Conservation (phyloP, 495 filamentous ascomycete genomes). For the Daldinia caldariorum region DNA sequence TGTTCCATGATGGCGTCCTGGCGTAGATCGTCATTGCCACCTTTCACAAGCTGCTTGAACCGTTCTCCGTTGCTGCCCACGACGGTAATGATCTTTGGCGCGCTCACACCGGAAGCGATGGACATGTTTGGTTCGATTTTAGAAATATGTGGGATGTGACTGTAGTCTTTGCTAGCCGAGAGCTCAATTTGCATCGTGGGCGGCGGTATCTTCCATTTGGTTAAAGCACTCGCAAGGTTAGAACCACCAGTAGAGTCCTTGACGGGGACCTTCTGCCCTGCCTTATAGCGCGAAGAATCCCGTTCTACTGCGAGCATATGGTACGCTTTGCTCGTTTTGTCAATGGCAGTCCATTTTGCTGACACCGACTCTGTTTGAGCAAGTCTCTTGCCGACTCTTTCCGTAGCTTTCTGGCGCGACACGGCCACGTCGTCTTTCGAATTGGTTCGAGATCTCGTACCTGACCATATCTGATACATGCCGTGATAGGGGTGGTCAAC, state of each 20-base stretch:
- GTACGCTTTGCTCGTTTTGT: constrained; percentile 77
- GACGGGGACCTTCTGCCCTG: constrained; percentile 70
- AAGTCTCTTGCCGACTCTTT: constrained; percentile 69
- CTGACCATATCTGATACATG: constrained; percentile 93
- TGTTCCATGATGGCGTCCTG: constrained; percentile 99
- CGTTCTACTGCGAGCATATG: constrained; percentile 75
- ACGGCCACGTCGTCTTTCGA: constrained; percentile 76
- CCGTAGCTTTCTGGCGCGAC: constrained; percentile 77
- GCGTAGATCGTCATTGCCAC: constrained; percentile 93
- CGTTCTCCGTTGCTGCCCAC: constrained; percentile 75
- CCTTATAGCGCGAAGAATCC: constrained; percentile 65
- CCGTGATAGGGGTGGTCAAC: constrained; percentile 93
- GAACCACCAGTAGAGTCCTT: constrained; percentile 66
- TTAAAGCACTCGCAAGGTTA: constrained; percentile 65
- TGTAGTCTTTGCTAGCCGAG: constrained; percentile 78
- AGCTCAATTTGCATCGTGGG: constrained; percentile 88
- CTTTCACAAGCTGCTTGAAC: constrained; percentile 93
- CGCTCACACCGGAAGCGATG: constrained; percentile 89
- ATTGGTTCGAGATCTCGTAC: constrained; percentile 69
- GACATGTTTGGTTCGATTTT: constrained; percentile 76
- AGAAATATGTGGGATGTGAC: constrained; percentile 71
- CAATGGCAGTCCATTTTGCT: constrained; percentile 72
- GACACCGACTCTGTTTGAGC: constrained; percentile 53
- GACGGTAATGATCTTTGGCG: constrained; percentile 89
- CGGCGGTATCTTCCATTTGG: constrained; percentile 76